Percentiles rank a stretch among this genome's conserved stretches.
Conservation (phyloP, 306 rosid species). For the Arachis hypogaea region DNA sequence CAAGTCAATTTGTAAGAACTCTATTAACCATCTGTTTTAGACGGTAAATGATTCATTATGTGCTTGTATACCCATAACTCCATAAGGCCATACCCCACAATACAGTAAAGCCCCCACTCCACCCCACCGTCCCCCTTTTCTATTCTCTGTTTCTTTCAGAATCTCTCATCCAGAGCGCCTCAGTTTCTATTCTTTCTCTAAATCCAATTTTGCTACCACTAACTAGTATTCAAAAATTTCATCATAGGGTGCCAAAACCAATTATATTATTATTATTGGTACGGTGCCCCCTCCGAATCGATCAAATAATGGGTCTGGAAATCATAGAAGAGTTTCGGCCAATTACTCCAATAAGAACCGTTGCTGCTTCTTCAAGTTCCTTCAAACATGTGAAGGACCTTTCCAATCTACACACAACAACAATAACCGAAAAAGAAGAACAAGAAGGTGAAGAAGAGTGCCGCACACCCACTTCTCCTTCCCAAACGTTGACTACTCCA, state of each 20-base stretch:
- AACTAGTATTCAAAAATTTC: background rate
- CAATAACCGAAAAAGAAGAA: conserved; percentile 27
- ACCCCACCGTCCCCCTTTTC: conserved; percentile 38
- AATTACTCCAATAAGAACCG: conserved; percentile 51
- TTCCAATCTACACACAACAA: conserved; percentile 24
- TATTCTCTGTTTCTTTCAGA: conserved; percentile 43
- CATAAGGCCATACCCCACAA: conserved; percentile 33
- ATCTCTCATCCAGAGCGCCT: conserved; percentile 45
- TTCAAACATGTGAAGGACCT: conserved; percentile 6
- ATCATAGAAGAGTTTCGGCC: conserved; percentile 57
- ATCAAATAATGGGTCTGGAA: conserved; percentile 53
- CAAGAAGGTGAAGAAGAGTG: conserved; percentile 46
- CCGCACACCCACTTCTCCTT: conserved; percentile 53
- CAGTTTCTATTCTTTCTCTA: conserved; percentile 25
- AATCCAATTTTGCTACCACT: background rate
- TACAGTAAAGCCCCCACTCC: conserved; percentile 8
- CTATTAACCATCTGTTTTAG: too few species aligned
- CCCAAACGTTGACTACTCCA: conserved; percentile 29
- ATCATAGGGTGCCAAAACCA: background rate
- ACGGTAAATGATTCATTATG: too few species aligned
- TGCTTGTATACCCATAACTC: too few species aligned
- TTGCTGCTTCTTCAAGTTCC: background rate
- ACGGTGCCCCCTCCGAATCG: background rate
- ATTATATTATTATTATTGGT: background rate
- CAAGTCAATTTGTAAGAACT: too few species aligned